Evolutionary conservation across 2,329 filamentous ascomycete genomes (phyloP).

Genomic region (Ampelomyces quisqualis): DNA sequence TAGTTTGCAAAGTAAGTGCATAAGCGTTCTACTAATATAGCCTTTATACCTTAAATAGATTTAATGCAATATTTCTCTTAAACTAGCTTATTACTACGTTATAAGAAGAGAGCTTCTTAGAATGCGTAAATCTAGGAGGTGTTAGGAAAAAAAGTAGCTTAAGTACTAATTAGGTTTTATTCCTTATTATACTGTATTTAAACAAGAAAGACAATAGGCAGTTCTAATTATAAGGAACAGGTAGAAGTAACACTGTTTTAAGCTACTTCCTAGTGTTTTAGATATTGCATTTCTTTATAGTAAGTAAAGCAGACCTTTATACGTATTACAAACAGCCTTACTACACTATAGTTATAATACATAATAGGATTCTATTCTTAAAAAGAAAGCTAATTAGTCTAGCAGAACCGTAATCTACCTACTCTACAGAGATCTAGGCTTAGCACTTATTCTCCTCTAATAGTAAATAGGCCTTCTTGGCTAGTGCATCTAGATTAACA

Average conservation of each 20-base stretch:
- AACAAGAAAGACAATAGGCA: background rate
- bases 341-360: background rate
- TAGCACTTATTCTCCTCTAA: background rate
- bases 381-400: background rate
- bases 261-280: background rate
- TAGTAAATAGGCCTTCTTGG: background rate
- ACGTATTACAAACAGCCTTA: background rate
- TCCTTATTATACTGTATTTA: background rate
- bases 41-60: background rate
- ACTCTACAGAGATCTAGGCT: background rate
- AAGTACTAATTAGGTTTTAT: background rate
- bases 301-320: background rate
- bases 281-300: background rate
- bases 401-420: background rate
- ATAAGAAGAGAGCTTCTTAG: background rate
- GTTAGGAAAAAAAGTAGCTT: background rate
- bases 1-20: background rate
- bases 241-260: background rate
- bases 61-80: background rate
- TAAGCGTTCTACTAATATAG: background rate
- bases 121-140: background rate
- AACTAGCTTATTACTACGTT: background rate
- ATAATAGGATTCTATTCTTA: background rate
- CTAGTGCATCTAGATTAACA: background rate
- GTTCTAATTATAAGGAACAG: background rate